Conservation (phyloP, 768 basidiomycete species). For the Tubosaeta brunneosetosa region DNA sequence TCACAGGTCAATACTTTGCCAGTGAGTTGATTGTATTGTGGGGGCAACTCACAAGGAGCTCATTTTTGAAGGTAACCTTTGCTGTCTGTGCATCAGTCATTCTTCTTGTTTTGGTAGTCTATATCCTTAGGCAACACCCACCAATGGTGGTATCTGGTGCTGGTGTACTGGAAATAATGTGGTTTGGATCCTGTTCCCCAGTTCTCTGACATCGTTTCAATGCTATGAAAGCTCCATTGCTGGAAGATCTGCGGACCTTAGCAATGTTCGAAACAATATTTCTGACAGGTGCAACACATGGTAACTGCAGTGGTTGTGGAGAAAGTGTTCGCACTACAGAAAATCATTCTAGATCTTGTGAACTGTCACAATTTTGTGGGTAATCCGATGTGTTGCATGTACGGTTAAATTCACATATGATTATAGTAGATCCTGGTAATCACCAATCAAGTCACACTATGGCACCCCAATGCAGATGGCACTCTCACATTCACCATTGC, state of each 20-base stretch:
- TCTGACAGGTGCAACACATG: background rate
- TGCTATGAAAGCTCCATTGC: background rate
- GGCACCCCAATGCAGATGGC: too few species aligned
- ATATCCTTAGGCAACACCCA: background rate
- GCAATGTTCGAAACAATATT: background rate
- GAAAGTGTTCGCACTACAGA: too few species aligned
- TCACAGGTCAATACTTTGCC: too few species aligned
- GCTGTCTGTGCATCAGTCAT: background rate
- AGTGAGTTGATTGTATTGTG: background rate
- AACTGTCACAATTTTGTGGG: too few species aligned
- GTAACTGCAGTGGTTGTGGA: too few species aligned
- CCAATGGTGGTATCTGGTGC: background rate
- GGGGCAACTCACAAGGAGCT: too few species aligned
- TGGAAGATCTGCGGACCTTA: background rate
- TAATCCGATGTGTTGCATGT: too few species aligned
- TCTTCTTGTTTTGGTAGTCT: background rate
- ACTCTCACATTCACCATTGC: background rate
- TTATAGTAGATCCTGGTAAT: too few species aligned
- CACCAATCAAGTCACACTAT: too few species aligned
- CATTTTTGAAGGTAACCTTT: background rate
- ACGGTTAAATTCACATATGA: too few species aligned
- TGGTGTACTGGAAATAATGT: background rate
- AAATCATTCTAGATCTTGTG: background rate
- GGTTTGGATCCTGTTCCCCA: background rate
- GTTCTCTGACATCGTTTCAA: background rate